Conservation (phyloP, 2,329 filamentous ascomycete genomes). For the Fusarium euwallaceae region DNA sequence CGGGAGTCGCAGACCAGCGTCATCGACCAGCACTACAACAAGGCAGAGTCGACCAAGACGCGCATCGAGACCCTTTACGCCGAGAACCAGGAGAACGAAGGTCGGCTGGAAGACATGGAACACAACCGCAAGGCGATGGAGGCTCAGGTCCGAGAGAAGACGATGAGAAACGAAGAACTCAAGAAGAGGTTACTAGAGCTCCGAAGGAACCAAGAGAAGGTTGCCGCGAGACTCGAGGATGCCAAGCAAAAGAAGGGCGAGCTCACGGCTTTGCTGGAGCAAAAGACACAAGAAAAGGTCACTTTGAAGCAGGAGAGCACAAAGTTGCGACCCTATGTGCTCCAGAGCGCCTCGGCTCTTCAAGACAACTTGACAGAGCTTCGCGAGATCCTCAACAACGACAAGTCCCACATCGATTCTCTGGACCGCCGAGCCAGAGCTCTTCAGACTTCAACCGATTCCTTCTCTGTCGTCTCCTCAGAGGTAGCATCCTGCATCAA, state of each 20-base stretch:
- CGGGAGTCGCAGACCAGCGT: slow-evolving; percentile 90
- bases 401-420: slow-evolving; percentile 87
- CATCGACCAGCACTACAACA: slow-evolving; percentile 95
- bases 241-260: slow-evolving; percentile 84
- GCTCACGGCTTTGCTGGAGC: slow-evolving; percentile 78
- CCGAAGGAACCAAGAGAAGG: slow-evolving; percentile 83
- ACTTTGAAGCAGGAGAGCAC: slow-evolving; percentile 85
- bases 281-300: slow-evolving; percentile 77
- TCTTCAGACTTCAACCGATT: slow-evolving; percentile 91
- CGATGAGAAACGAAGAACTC: slow-evolving; percentile 86
- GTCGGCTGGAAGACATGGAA: slow-evolving; percentile 83
- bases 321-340: slow-evolving; percentile 91
- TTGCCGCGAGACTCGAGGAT: slow-evolving; percentile 85
- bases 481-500: slow-evolving; percentile 92
- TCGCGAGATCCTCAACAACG: slow-evolving; percentile 79
- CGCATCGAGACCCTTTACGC: slow-evolving; percentile 88
- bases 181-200: slow-evolving; percentile 86
- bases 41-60: slow-evolving; percentile 85
- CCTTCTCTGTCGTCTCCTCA: slow-evolving; percentile 84
- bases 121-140: slow-evolving; percentile 85
- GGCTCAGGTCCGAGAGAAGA: slow-evolving; percentile 84
- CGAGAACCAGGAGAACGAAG: slow-evolving; percentile 90
- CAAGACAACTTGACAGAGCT: slow-evolving; percentile 87
- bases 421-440: slow-evolving; percentile 90
- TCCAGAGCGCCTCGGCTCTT: slow-evolving; percentile 86